Base-by-base conservation (phyloP, 139 green algal species). In the Eudorina sp. region DNA sequence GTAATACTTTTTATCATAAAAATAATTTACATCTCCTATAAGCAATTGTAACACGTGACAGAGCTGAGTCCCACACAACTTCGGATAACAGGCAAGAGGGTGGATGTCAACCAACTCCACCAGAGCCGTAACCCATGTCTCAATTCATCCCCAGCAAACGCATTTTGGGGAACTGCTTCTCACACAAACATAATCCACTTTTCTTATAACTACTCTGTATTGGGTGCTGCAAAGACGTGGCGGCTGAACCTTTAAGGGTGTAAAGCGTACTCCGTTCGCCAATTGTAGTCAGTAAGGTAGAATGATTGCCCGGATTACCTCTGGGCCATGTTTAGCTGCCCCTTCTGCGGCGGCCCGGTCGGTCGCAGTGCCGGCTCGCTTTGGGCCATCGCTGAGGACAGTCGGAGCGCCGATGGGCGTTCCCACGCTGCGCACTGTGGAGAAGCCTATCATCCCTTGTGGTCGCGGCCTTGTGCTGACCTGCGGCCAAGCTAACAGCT, bases 401-500 rank as follows among this genome's bases (percentile, higher is more conserved):
- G 40, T 41, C 16, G 70, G 70, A 3, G 70, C 43, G n/a, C 70
- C 41, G 0, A 38, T 13, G 36, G 36, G 14, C 69, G 18, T 46
- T 18, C n/a, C 69, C 69, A 72, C 31, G 14, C n/a, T 72, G 62
- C 4, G 23, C 69, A 77, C 51, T 77, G 27, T n/a, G n/a, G n/a
- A n/a, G n/a, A n/a, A n/a, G n/a, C n/a, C n/a, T 9, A 46, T 29
- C 36, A 51, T 29, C 0, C 36, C 7, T 7, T 3, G 6, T 27
- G 29, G 25, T 43, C 79, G 79, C 9, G 19, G 55, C 18, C 16
- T 58, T 9, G 43, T 85, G 11, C 29, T 87, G 31, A 21, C 64
- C 2, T 45, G 46, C 21, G 81, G 81, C 11, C 81, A 87, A 45
- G 81, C 81, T 18, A 87, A 87, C 46, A 87, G 81, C 64, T 77